phyloP scores from a whole-genome alignment of 1,139 yeast species.

The Candida tetrigidarum region DNA sequence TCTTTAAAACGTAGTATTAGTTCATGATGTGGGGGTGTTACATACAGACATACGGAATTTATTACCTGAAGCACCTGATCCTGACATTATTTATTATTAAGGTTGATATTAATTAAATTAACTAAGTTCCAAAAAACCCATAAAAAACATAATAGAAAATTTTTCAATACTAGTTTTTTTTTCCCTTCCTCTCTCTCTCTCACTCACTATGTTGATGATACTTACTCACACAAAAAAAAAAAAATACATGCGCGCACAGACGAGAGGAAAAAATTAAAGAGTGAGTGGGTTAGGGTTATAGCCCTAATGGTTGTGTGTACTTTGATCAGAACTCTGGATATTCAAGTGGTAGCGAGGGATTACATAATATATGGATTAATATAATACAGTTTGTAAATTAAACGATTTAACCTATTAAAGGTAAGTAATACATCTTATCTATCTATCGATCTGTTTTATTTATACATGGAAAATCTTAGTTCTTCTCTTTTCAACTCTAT shows the following conservation, averaged over 20 bases:
- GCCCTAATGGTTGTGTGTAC: neutral
- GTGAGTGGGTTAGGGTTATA: constrained; percentile 9
- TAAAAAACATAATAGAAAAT: neutral
- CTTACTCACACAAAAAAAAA: too few relatives aligned
- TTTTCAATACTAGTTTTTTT: neutral
- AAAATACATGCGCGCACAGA: too few relatives aligned
- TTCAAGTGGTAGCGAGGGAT: too few relatives aligned
- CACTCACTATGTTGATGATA: neutral
- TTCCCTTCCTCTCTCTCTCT: neutral
- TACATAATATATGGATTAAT: too few relatives aligned
- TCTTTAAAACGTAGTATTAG: too few relatives aligned
- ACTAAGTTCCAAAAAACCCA: neutral
- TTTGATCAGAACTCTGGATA: too few relatives aligned
- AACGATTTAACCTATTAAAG: too few relatives aligned
- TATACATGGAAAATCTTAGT: constrained; percentile 28
- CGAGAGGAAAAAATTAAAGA: neutral
- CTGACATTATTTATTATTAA: constrained; percentile 56
- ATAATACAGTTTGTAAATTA: neutral
- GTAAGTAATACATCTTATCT: too few relatives aligned
- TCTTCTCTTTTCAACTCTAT: constrained; percentile 49
- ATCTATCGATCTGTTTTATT: too few relatives aligned
- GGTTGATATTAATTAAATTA: constrained; percentile 5
- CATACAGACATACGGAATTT: constrained; percentile 99
- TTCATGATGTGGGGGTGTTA: constrained; percentile 21
- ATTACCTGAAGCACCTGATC: constrained; percentile 99